These are phyloP conservation scores for Boechera retrofracta DNA, from an alignment of 345 rosid species.

Conservation along the genomic window DNA sequence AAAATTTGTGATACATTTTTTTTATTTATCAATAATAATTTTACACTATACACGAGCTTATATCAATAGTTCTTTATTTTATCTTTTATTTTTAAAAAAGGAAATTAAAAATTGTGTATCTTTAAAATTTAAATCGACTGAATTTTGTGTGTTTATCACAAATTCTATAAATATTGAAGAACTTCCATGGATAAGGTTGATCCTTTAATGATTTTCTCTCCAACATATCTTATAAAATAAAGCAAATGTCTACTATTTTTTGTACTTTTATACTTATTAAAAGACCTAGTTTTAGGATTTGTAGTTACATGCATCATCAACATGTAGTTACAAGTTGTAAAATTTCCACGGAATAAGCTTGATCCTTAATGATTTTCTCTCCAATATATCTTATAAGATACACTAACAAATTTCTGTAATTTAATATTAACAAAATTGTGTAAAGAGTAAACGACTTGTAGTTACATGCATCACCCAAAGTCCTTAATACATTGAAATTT, in stretches of 20 bases:
- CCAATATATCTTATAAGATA: neutral
- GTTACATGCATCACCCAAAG: conserved; percentile 19
- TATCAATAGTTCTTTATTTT: neutral
- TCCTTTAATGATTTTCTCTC: neutral
- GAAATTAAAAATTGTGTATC: neutral
- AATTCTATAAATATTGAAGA: neutral
- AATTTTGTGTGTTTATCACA: no score
- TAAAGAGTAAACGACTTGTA: neutral
- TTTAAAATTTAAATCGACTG: neutral
- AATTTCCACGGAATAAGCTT: neutral
- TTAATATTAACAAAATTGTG: neutral
- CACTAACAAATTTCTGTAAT: neutral
- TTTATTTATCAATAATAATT: neutral
- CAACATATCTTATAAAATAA: neutral
- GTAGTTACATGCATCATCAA: conserved; percentile 17
- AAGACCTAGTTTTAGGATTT: neutral
- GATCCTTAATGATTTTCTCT: neutral
- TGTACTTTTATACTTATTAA: neutral
- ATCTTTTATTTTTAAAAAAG: no score
- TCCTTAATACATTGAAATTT: neutral
- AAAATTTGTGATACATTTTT: neutral
- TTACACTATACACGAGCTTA: neutral
- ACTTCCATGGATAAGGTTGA: neutral
- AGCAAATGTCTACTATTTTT: neutral
- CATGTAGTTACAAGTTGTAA: no score